Evolutionary conservation across 352 stramenopile genomes (phyloP).

Genomic region (Phytophthora uliginosa): DNA sequence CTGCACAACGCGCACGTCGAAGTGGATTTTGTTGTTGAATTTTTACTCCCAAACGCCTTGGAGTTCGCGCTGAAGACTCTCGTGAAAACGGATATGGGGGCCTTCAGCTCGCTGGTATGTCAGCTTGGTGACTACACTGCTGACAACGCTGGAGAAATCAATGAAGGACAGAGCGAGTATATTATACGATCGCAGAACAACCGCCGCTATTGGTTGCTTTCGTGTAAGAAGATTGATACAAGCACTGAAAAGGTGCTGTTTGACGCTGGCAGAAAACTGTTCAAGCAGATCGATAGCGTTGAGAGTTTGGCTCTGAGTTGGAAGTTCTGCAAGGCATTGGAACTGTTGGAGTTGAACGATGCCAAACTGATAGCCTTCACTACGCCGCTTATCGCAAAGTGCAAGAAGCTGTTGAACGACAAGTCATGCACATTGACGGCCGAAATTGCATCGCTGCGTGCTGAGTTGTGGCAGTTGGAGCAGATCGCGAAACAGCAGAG

Average conservation of each 20-base stretch:
- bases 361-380: slow-evolving; percentile 56
- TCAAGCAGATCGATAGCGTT: slow-evolving; percentile 23
- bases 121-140: slow-evolving; percentile 62
- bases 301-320: slow-evolving; percentile 64
- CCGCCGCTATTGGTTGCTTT: slow-evolving; percentile 36
- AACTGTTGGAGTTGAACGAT: slow-evolving; percentile 54
- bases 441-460: slow-evolving; percentile 48
- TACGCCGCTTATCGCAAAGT: slow-evolving; percentile 44
- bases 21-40: slow-evolving; percentile 58
- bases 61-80: slow-evolving; percentile 64
- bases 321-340: slow-evolving; percentile 75
- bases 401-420: slow-evolving; percentile 37
- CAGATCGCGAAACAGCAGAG: slow-evolving; percentile 60
- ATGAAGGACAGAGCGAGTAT: slow-evolving; percentile 51
- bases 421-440: not conserved
- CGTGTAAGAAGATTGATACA: slow-evolving; percentile 27
- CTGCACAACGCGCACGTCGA: slow-evolving; percentile 65
- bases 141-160: slow-evolving; percentile 56
- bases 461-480: slow-evolving; percentile 78
- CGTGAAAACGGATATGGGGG: slow-evolving; percentile 38
- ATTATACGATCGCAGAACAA: slow-evolving; percentile 49
- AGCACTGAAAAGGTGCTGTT: slow-evolving; percentile 43
- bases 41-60: slow-evolving; percentile 71
- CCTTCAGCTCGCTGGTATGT: slow-evolving; percentile 67
- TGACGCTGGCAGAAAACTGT: slow-evolving; percentile 36